Base-by-base conservation (phyloP, 2,329 filamentous ascomycete species). In the Aspergillus sp. region DNA sequence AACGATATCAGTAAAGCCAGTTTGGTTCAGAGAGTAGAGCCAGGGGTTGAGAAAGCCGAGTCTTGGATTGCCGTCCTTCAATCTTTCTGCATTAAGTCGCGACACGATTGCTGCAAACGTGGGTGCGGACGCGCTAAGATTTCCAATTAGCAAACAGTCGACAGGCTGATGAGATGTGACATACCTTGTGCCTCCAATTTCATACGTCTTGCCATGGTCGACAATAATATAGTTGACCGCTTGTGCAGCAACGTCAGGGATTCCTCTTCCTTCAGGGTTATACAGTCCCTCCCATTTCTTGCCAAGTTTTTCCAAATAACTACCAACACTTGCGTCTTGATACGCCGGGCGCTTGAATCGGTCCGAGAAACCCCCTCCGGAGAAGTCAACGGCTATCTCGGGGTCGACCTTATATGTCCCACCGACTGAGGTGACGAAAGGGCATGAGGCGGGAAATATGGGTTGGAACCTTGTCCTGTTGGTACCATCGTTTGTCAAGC, bases 31-130 rank as follows among this genome's bases (percentile, higher is more conserved):
- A 23, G 70, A 72, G 64, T 87, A 87, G 15, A 88, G 72, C 81
- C 82, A 85, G 1, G 85, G 84, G 68, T 87, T 87, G 24, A 88
- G 70, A 65, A 86, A 87, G 1, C 85, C 85, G 64, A 88, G 72
- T 0, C 76, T 66, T 6, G 80, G 69, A 67, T 80, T 80, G 1
- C 83, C 83, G n/a, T 76, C 74, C 15, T 80, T 75, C 48, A 89
- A 72, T 33, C 86, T 78, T 21, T 83, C 81, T 58, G 86, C 84
- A 67, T 90, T 90, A 51, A 91, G 71, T 39, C 89, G 79, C 1
- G 83, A 80, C 49, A 91, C 75, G 61, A 91, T 80, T 14, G 81
- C 81, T 0, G 87, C 86, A 50, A 88, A 82, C 0, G 86, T 76
- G 0, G 89, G 89, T 0, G 84, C 76, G 2, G 87, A 82, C 0